phyloP scores from a whole-genome alignment of 202 grass and related monocot species.

The Dendrocalamus latiflorus region DNA sequence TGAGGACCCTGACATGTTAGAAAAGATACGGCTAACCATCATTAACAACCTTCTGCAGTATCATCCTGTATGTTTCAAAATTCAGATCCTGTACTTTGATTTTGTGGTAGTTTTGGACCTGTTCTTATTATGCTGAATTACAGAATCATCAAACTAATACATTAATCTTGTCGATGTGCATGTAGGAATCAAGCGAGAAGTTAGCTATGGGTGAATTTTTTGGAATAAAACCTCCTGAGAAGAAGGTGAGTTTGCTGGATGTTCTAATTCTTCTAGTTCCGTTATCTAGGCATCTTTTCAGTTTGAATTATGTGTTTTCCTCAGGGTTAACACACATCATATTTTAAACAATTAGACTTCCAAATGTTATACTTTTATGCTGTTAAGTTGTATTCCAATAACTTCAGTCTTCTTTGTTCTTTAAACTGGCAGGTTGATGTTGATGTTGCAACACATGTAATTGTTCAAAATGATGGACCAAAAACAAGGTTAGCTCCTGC shows the following conservation, averaged over 20 bases:
- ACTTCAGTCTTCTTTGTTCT: constrained; percentile 22
- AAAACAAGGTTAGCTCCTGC: constrained; percentile 72
- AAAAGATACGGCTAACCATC: constrained; percentile 85
- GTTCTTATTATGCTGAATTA: constrained; percentile 10
- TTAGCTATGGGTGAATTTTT: constrained; percentile 98
- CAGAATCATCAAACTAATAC: constrained; percentile 16
- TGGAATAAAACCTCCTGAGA: constrained; percentile 80
- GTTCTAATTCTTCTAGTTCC: constrained; percentile 5
- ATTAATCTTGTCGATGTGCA: constrained; percentile 2
- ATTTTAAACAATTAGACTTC: neutral
- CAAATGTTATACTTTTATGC: neutral
- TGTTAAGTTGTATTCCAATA: neutral
- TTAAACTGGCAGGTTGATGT: constrained; percentile 59
- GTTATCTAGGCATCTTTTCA: neutral
- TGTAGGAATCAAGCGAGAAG: constrained; percentile 96
- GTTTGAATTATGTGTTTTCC: neutral
- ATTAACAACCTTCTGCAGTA: constrained; percentile 98
- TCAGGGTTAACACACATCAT: neutral
- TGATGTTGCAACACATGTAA: constrained; percentile 69
- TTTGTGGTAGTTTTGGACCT: neutral
- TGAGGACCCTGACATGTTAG: constrained; percentile 89
- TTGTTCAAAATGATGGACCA: constrained; percentile 83
- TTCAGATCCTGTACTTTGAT: constrained; percentile 7
- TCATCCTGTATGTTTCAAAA: constrained; percentile 72
- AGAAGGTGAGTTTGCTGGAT: constrained; percentile 53